Percentiles rank a stretch among this genome's conserved stretches.
Conservation (phyloP, 306 rosid genomes). For the Corylus avellana region DNA sequence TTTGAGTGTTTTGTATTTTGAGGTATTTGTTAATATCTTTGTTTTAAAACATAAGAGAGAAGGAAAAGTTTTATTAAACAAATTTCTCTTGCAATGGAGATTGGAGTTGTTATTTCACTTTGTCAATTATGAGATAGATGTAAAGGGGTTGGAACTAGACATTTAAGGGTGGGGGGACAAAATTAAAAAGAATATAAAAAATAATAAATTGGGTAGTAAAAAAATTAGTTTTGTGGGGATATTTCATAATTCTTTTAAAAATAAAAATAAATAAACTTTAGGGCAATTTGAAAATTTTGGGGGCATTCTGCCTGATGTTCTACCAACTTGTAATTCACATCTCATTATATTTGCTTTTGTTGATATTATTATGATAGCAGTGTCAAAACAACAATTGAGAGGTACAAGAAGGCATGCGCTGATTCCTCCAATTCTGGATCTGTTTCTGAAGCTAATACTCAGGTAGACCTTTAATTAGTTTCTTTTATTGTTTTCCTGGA, state of each 20-base stretch:
- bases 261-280: no score
- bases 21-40: no score
- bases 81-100: not conserved
- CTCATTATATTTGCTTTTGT: not conserved
- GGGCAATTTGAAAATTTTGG: no score
- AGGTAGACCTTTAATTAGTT: constrained; percentile 46
- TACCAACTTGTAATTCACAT: not conserved
- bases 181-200: no score
- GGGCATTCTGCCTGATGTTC: not conserved
- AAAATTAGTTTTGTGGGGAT: no score
- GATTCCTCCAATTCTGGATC: constrained; percentile 73
- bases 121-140: not conserved
- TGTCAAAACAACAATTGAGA: constrained; percentile 78
- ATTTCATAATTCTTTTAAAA: no score
- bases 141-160: no score
- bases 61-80: not conserved
- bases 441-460: constrained; percentile 81
- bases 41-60: no score
- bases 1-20: no score
- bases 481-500: not conserved
- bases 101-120: not conserved
- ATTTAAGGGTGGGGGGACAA: no score
- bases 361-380: constrained; percentile 37
- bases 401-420: constrained; percentile 84
- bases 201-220: no score